Evolutionary conservation across 2,329 filamentous ascomycete genomes (phyloP), one percentile per base, ranked within the genome.

Genomic region (Pseudocercospora fuligena): DNA sequence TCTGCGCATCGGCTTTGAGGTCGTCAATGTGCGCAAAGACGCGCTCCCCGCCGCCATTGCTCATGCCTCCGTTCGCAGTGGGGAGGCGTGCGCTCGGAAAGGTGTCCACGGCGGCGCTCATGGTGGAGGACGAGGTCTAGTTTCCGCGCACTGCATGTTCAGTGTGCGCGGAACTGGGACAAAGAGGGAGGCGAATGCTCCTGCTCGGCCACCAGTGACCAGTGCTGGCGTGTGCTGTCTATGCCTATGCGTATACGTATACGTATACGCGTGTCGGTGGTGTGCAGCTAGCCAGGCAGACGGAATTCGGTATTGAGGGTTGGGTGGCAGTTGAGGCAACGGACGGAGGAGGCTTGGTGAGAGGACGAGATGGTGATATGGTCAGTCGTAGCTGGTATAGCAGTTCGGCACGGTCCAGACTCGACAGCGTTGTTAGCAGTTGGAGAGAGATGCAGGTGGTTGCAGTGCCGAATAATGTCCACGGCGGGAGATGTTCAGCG

Each of bases 1-100:
- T 76, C 14, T 76, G 73, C 1, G 81, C 81, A 27, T 77, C 76
- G 27, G 76, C 78, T 63, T 80, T 73, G 23, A 84, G 78, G 66
- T 84, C 82, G 31, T 80, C 74, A 40, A 84, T 80, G 69, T 83
- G 80, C 4, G 69, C 71, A 65, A 71, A 78, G 5, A 70, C 67
- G 53, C 68, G 69, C 56, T 75, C 74, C 59, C 69, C 69, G 49
- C 68, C 67, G 62, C 69, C 66, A 66, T 70, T 72, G 51, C 61
- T 36, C 16, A 40, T 43, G 47, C 49, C 31, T 19, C 61, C 54
- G 33, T 58, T 58, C 27, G 54, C 1, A 12, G 54, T 36, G 12
- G 54, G 54, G 5, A 25, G 54, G 54, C 27, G 54, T 19, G 29
- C 29, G 21, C 14, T 21, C n/a, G 54, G 54, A 11, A 57, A 47